These are phyloP conservation scores for Flagelloscypha sp. DNA, from an alignment of 768 basidiomycete genomes.

Conservation along the genomic window DNA sequence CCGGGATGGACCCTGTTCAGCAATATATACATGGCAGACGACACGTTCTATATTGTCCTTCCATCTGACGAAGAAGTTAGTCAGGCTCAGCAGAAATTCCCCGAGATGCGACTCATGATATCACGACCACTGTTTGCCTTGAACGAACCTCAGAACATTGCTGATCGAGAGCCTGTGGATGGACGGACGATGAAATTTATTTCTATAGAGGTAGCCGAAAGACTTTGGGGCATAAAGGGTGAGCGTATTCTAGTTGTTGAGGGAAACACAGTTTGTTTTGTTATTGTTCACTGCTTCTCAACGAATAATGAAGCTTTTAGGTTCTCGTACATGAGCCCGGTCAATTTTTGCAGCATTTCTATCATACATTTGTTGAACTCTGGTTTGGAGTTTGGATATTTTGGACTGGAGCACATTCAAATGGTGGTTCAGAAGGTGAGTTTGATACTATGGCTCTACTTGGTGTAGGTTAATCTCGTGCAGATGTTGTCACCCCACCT, in stretches of 20 bases:
- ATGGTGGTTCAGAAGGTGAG: too few species aligned
- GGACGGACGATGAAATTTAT: slow-evolving; percentile 53
- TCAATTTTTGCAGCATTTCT: slow-evolving; percentile 81
- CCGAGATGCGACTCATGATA: slow-evolving; percentile 47
- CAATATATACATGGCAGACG: slow-evolving; percentile 78
- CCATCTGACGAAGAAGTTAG: too few species aligned
- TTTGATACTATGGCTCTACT: too few species aligned
- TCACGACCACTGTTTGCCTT: slow-evolving; percentile 55
- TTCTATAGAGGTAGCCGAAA: slow-evolving; percentile 47
- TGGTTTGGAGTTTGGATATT: slow-evolving; percentile 70
- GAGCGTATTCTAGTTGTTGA: slow-evolving; percentile 55
- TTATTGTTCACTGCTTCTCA: not conserved
- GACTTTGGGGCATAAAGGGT: slow-evolving; percentile 60
- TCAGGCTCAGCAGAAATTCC: too few species aligned
- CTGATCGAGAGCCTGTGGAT: slow-evolving; percentile 61
- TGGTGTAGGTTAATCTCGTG: too few species aligned
- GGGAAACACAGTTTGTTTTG: slow-evolving; percentile 57
- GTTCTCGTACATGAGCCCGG: slow-evolving; percentile 58
- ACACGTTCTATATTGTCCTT: too few species aligned
- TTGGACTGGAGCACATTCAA: slow-evolving; percentile 60
- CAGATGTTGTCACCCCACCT: too few species aligned
- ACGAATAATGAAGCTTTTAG: slow-evolving; percentile 22
- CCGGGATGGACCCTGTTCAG: slow-evolving; percentile 83
- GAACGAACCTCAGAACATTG: slow-evolving; percentile 57
- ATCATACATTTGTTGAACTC: slow-evolving; percentile 81